Base-by-base conservation (phyloP, 179 eudicot genomes). In the Amaranthus tricolor region DNA sequence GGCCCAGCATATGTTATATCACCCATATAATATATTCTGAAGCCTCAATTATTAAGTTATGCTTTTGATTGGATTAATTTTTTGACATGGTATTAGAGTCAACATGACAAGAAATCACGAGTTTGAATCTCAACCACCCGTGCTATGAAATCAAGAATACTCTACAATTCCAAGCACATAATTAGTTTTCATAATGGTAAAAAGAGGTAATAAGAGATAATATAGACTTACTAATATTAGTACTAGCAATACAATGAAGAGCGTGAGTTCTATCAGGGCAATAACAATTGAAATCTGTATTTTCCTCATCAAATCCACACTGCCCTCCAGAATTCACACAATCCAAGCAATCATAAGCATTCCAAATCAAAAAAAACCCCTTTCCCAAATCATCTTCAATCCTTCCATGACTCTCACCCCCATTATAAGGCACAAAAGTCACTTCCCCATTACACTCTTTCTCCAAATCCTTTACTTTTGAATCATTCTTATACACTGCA, bases 191-290 rank as follows among this genome's bases (percentile, higher is more conserved):
- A 31, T 31, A 31, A 31, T 0, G 40, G 40, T 31, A 31, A 31
- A 2, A 31, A 31, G 40, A n/a, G n/a, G n/a, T n/a, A n/a, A n/a
- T n/a, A n/a, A n/a, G n/a, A 31, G 40, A 4, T 31, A 31, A 31
- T 2, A 31, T 31, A 31, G 40, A 81, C 81, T 68, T 74, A 77
- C 81, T 64, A 9, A 9, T 19, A 13, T 0, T n/a, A 59, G 40
- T 68, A 54, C 4, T 19, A 71, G 0, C 17, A 31, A 2, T 31
- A 78, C 82, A 82, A 6, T 4, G 61, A 78, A 24, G 56, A 78
- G 82, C 47, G 75, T 82, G 84, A 71, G 67, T 45, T 61, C 82
- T 66, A 61, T 82, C 84, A 82, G 56, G 45, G 68, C 82, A 82
- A 31, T 40, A 82, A 49, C 84, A 82, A 65, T 16, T 72, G 43